Evolutionary conservation across 805 yeast species (phyloP).

Genomic region (Candida fluviatilis): DNA sequence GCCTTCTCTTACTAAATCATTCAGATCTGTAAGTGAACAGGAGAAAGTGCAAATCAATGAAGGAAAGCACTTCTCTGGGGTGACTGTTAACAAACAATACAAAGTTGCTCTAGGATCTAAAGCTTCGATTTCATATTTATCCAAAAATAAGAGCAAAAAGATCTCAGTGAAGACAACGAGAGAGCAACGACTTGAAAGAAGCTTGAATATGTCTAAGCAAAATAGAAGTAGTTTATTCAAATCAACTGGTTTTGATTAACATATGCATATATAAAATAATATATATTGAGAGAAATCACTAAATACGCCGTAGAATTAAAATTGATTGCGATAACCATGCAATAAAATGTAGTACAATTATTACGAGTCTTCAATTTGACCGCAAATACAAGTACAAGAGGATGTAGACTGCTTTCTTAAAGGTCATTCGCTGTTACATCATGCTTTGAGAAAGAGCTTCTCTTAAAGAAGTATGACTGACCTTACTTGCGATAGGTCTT

Average conservation of each 20-base stretch:
- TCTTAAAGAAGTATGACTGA: constrained; percentile 44
- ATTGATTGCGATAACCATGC: background rate
- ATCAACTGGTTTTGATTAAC: constrained; percentile 17
- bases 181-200: constrained; percentile 23
- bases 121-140: constrained; percentile 55
- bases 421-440: background rate
- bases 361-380: constrained; percentile 1
- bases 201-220: constrained; percentile 17
- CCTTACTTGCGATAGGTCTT: constrained; percentile 31
- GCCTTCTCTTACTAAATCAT: constrained; percentile 46
- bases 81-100: constrained; percentile 50
- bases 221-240: constrained; percentile 16
- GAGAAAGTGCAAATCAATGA: constrained; percentile 39
- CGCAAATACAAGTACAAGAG: background rate
- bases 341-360: background rate
- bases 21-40: constrained; percentile 35
- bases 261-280: constrained; percentile 4
- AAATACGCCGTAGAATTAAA: too few species aligned
- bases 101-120: constrained; percentile 52
- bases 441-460: constrained; percentile 37
- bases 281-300: background rate
- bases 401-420: background rate
- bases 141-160: constrained; percentile 27
- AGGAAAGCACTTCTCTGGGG: constrained; percentile 37
- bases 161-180: constrained; percentile 21